Percentiles rank a stretch among this genome's conserved stretches.
These are phyloP conservation scores for Capsicum rhomboideum DNA, from an alignment of 257 asterid genomes.

Conservation along the genomic window DNA sequence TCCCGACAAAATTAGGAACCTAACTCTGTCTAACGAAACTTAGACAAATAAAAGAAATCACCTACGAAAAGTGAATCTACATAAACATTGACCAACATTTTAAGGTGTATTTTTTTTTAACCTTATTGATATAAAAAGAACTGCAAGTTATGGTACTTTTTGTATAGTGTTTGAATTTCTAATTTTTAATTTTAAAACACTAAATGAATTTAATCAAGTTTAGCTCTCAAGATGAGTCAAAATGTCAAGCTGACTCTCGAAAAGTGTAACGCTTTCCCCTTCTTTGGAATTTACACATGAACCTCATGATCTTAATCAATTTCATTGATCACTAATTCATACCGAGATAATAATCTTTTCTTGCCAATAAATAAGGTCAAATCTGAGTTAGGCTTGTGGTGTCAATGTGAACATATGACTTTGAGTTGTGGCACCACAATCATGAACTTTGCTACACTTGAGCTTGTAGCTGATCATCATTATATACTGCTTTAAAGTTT, in stretches of 20 bases:
- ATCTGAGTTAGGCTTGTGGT: not conserved
- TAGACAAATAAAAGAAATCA: too few relatives aligned
- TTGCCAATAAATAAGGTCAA: not conserved
- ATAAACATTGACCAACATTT: too few relatives aligned
- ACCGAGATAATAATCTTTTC: not conserved
- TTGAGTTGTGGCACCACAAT: conserved; percentile 2
- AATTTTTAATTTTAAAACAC: not conserved
- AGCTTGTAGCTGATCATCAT: not conserved
- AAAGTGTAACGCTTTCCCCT: too few relatives aligned
- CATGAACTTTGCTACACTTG: not conserved
- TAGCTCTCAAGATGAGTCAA: not conserved
- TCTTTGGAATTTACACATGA: too few relatives aligned
- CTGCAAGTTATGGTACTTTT: too few relatives aligned
- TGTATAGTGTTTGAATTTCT: too few relatives aligned
- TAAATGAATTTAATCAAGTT: not conserved
- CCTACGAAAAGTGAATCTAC: too few relatives aligned
- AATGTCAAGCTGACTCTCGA: not conserved
- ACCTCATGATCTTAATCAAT: not conserved
- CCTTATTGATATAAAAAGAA: too few relatives aligned
- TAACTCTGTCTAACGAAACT: too few relatives aligned
- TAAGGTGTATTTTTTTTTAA: too few relatives aligned
- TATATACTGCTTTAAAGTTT: not conserved
- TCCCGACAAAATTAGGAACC: not conserved
- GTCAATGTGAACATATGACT: not conserved
- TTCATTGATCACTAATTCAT: not conserved